A percentile compares a stretch with the other conserved stretches of the same genome.
phyloP scores from a whole-genome alignment of 345 rosid genomes.

The Citropsis articulata region DNA sequence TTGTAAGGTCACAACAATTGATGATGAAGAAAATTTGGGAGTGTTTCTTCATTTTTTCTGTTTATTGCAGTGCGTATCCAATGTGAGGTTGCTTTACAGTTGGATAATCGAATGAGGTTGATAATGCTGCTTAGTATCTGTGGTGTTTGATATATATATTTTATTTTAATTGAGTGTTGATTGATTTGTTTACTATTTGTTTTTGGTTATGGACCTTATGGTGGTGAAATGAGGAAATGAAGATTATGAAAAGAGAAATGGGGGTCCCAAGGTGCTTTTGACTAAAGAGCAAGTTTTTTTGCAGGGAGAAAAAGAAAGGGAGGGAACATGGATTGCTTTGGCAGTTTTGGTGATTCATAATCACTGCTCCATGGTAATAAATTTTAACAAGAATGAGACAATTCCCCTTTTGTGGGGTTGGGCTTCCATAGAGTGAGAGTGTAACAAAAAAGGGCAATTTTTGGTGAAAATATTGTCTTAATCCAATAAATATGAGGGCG shows the following conservation, averaged over 20 bases:
- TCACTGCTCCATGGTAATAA: neutral
- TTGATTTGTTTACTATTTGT: neutral
- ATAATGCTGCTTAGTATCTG: constrained; percentile 19
- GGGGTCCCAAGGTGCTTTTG: constrained; percentile 50
- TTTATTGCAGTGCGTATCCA: constrained; percentile 30
- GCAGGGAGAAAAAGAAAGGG: neutral
- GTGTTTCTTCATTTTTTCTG: neutral
- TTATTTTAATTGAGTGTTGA: neutral
- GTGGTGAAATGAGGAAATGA: neutral
- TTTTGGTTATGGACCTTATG: neutral
- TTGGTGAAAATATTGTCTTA: neutral
- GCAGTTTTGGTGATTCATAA: neutral
- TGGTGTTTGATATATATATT: neutral
- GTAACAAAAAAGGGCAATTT: too few relatives aligned
- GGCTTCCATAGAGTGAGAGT: too few relatives aligned
- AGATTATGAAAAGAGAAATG: constrained; percentile 12
- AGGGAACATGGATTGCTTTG: neutral
- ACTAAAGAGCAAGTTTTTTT: constrained; percentile 26
- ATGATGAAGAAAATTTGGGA: constrained; percentile 8
- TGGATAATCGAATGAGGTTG: constrained; percentile 30
- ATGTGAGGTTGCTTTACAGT: constrained; percentile 48
- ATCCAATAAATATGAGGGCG: neutral
- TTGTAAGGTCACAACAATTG: constrained; percentile 16
- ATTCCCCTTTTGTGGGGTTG: neutral
- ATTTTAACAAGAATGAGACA: neutral